A percentile compares a stretch with the other conserved stretches of the same genome.
These are phyloP conservation scores for Aspergillus mulundensis DNA, from an alignment of 495 filamentous ascomycete genomes.

Conservation along the genomic window DNA sequence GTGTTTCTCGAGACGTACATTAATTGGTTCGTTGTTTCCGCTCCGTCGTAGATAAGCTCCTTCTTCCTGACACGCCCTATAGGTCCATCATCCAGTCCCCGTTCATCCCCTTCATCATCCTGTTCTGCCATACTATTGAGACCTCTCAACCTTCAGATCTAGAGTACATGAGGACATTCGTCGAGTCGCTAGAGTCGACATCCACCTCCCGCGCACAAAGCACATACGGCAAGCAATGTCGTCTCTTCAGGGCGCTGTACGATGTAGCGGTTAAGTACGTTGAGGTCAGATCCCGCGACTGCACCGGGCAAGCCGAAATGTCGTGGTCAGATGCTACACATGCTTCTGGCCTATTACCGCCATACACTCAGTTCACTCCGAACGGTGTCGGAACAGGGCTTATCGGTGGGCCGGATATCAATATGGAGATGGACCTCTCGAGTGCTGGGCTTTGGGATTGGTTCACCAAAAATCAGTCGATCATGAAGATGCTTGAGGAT, in stretches of 20 bases:
- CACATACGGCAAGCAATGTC: conserved; percentile 5
- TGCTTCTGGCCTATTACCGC: background rate
- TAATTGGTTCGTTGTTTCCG: background rate
- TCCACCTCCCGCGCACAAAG: background rate
- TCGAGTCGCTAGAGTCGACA: conserved; percentile 13
- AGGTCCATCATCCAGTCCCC: conserved; percentile 16
- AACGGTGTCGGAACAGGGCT: too few relatives aligned
- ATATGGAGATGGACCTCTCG: conserved; percentile 15
- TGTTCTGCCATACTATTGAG: background rate
- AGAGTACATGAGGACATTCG: conserved; percentile 5
- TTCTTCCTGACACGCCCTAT: background rate
- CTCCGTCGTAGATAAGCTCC: too few relatives aligned
- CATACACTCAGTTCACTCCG: too few relatives aligned
- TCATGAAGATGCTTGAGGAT: conserved; percentile 13
- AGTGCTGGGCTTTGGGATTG: conserved; percentile 17
- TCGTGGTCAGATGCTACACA: background rate
- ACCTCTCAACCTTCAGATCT: conserved; percentile 13
- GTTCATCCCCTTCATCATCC: conserved; percentile 19
- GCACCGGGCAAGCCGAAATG: background rate
- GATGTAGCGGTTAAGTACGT: conserved; percentile 15
- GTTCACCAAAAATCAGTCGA: conserved; percentile 14
- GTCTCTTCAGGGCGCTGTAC: conserved; percentile 16
- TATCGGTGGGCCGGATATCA: conserved; percentile 1
- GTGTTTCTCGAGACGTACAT: background rate
- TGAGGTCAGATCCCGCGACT: conserved; percentile 10